Evolutionary conservation across 2,329 filamentous ascomycete genomes (phyloP).

Genomic region (Alternaria tenuissima): DNA sequence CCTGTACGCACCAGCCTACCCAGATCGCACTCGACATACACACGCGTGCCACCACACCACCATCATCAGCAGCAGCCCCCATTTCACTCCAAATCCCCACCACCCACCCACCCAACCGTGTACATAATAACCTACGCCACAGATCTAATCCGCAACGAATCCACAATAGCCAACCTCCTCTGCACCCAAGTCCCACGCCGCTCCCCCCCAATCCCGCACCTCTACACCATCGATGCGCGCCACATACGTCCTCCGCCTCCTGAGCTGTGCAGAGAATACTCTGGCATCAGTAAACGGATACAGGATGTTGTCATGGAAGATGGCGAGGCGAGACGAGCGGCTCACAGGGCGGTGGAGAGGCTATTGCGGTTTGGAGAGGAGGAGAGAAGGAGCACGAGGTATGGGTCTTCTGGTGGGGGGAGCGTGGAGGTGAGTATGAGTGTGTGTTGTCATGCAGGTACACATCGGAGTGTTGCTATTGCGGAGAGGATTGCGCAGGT

Average conservation of each 20-base stretch:
- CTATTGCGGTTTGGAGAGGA: conserved; percentile 16
- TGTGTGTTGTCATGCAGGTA: conserved; percentile 39
- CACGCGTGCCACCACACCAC: neutral
- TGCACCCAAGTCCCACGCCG: conserved; percentile 22
- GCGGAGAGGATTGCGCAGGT: conserved; percentile 38
- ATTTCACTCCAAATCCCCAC: neutral
- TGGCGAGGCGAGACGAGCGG: conserved; percentile 20
- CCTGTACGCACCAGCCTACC: neutral
- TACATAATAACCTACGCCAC: conserved; percentile 37
- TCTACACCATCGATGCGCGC: conserved; percentile 37
- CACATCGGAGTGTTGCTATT: conserved; percentile 44
- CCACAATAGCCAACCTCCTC: conserved; percentile 16
- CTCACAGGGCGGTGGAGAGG: conserved; percentile 19
- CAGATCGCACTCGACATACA: neutral
- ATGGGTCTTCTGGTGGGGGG: conserved; percentile 12
- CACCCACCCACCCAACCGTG: conserved; percentile 25
- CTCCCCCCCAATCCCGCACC: conserved; percentile 21
- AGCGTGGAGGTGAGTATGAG: conserved; percentile 20
- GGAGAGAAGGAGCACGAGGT: neutral
- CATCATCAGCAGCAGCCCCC: too few relatives aligned
- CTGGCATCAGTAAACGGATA: conserved; percentile 30
- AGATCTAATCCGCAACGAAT: conserved; percentile 7
- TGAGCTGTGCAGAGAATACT: conserved; percentile 28
- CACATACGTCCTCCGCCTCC: conserved; percentile 22
- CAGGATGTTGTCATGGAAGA: conserved; percentile 36